Evolutionary conservation across 2,329 filamentous ascomycete genomes (phyloP), one percentile per base, ranked within the genome.

Genomic region (Penicillium vulpinum): DNA sequence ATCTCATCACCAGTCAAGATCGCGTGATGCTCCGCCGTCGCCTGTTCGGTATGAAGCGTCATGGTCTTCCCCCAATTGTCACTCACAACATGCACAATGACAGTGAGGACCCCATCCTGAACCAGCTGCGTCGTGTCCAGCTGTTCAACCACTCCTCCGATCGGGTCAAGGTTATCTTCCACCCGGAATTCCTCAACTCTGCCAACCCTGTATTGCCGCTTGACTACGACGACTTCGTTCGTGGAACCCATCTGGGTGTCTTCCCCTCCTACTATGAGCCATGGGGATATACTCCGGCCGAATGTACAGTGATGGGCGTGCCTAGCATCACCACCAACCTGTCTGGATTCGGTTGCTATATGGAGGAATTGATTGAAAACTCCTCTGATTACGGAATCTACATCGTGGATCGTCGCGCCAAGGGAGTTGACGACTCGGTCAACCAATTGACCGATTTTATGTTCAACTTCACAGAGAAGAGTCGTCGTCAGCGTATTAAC

Each of bases 1-100:
- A 97, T 69, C 83, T 99, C 38, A 91, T 99, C 66, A 93, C 90
- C 33, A 87, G 88, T 59, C 90, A 95, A 71, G 94, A 99, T 75
- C 92, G 93, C 62, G 92, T 97, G 58, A 85, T 97, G 69, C 85
- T 99, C 51, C 90, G 94, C 44, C 88, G 94, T 62, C 87, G 94
- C 53, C 82, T 99, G 47, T 99, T 96, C 71, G 94, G 92, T 60
- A 97, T 97, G 92, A 97, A 97, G 82, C 85, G 94, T 51, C 84
- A 92, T 74, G 86, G 85, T 38, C 84, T 97, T 29, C 94, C 94
- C 4, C 94, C 94, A 0, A 96, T 99, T 70, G 93, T 97, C 58
- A 99, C 94, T 5, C 94, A 99, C 82, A 97, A 99, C 83, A 97
- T 99, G 93, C 79, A 91, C 67, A 97, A 96, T 71, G 93, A 97